These are phyloP conservation scores for Lagenaria siceraria DNA, from an alignment of 306 rosid genomes.

Conservation along the genomic window DNA sequence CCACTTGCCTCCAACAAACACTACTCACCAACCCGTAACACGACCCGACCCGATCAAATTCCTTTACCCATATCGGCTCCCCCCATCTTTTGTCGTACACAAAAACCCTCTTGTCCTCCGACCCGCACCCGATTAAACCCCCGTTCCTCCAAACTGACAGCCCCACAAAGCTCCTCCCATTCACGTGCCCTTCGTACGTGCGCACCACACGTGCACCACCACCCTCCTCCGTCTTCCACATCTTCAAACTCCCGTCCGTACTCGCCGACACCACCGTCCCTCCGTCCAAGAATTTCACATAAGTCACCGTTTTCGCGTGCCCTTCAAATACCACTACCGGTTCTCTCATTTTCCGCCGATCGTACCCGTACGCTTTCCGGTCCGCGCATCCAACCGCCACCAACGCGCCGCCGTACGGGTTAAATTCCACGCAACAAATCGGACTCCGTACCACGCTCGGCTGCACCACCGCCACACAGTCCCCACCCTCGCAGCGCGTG, in stretches of 20 bases:
- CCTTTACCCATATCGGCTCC: slow-evolving; percentile 40
- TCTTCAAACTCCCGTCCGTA: slow-evolving; percentile 37
- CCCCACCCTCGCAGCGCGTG: slow-evolving; percentile 31
- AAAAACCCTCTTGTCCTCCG: slow-evolving; percentile 33
- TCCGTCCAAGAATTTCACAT: slow-evolving; percentile 29
- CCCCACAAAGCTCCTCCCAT: slow-evolving; percentile 45
- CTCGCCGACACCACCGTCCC: slow-evolving; percentile 29
- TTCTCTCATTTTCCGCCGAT: slow-evolving; percentile 24
- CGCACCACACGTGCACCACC: slow-evolving; percentile 9
- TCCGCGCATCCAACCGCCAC: slow-evolving; percentile 51
- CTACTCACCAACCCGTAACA: slow-evolving; percentile 36
- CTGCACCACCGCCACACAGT: slow-evolving; percentile 21
- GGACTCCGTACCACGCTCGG: slow-evolving; percentile 23
- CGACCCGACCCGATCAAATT: slow-evolving; percentile 14
- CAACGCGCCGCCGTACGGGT: slow-evolving; percentile 18
- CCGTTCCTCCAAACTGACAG: slow-evolving; percentile 43
- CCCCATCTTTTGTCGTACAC: slow-evolving; percentile 53
- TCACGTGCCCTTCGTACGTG: slow-evolving; percentile 39
- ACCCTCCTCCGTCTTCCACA: slow-evolving; percentile 24
- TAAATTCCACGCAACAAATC: slow-evolving; percentile 50
- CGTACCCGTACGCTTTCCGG: slow-evolving; percentile 40
- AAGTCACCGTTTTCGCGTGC: slow-evolving; percentile 38
- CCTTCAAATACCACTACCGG: slow-evolving; percentile 34
- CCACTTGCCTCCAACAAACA: slow-evolving; percentile 44
- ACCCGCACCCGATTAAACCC: slow-evolving; percentile 46